Conservation (phyloP, 148 eudicot genomes). For the Arctostaphylos glauca region DNA sequence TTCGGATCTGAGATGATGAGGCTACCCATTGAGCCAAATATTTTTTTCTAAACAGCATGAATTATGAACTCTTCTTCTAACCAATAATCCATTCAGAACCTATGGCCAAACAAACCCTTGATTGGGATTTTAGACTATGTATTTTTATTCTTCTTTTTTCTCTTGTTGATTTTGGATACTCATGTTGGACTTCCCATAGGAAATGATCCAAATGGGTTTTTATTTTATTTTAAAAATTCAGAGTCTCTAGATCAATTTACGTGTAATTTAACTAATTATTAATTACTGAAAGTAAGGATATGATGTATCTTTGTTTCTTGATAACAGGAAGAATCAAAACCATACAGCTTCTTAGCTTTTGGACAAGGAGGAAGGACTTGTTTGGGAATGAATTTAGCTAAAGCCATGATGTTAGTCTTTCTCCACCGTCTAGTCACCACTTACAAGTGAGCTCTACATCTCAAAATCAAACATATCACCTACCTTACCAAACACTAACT, state of each 20-base stretch:
- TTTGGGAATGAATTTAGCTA: slow-evolving; percentile 45
- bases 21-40: too few relatives aligned
- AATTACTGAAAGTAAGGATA: too few relatives aligned
- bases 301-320: not conserved
- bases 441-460: slow-evolving; percentile 31
- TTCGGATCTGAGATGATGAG: too few relatives aligned
- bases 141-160: too few relatives aligned
- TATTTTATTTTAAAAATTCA: not conserved
- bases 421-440: slow-evolving; percentile 45
- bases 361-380: slow-evolving; percentile 57
- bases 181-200: not conserved
- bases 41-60: too few relatives aligned
- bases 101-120: not conserved
- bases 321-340: slow-evolving; percentile 40
- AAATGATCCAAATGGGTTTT: not conserved
- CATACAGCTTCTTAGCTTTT: slow-evolving; percentile 49
- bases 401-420: slow-evolving; percentile 50
- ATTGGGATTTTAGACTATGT: not conserved
- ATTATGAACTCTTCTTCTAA: too few relatives aligned
- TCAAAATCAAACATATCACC: not conserved
- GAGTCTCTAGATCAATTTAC: too few relatives aligned
- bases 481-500: not conserved
- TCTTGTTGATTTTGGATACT: not conserved
- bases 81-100: too few relatives aligned
- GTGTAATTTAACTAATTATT: too few relatives aligned